Evolutionary conservation across 306 rosid genomes (phyloP).

Genomic region (Pueraria montana): DNA sequence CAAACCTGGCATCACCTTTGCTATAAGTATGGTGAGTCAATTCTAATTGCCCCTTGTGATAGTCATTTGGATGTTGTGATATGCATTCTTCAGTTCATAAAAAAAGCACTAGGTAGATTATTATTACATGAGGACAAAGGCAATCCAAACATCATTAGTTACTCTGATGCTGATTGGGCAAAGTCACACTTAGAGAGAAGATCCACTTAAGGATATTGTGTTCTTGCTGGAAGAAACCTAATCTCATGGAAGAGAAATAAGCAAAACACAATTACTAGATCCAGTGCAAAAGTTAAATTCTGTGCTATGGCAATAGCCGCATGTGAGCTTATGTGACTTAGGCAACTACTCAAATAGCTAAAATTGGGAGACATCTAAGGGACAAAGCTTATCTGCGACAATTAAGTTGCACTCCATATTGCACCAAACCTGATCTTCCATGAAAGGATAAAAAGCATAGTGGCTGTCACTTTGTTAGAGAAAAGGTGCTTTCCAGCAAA

Average conservation of each 20-base stretch:
- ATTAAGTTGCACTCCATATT: background rate
- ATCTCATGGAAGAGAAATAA: background rate
- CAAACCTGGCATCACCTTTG: background rate
- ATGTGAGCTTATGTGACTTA: background rate
- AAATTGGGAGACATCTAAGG: background rate
- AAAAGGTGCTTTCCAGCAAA: background rate
- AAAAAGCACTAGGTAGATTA: no score
- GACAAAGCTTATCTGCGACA: background rate
- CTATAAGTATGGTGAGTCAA: background rate
- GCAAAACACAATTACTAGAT: background rate
- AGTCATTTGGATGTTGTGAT: background rate
- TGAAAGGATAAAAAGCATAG: background rate
- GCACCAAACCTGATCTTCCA: background rate
- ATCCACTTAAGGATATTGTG: background rate
- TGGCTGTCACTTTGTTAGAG: background rate
- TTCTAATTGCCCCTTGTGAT: background rate
- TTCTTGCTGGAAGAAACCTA: background rate
- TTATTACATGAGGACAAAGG: no score
- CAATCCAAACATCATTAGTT: background rate
- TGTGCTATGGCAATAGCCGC: background rate
- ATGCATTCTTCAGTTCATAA: no score
- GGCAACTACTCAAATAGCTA: background rate
- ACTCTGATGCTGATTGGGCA: background rate
- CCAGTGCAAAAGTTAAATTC: background rate
- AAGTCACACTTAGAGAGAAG: background rate